Evolutionary conservation across 2,329 filamentous ascomycete species (phyloP), one percentile per base, ranked within the genome.

Genomic region (Exophiala dermatitidis): DNA sequence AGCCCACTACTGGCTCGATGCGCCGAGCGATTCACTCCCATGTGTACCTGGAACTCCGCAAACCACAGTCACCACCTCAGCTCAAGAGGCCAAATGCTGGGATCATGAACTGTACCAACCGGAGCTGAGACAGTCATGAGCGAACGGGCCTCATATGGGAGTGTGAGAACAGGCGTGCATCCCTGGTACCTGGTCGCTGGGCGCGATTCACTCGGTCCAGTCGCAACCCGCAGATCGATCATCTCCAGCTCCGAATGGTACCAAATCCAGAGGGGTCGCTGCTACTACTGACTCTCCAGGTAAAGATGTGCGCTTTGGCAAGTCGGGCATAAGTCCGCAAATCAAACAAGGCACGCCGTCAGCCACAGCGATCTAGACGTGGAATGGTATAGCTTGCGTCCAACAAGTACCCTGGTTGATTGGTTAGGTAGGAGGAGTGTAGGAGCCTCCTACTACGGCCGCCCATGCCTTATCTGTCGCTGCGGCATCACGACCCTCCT

Each of bases 1-100:
- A 59, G 54, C 32, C 12, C 52, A 19, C 19, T 41, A 47, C 49
- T 53, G 51, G 48, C 51, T 51, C 40, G 44, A 46, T 26, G 38
- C 38, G n/a, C 38, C 40, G 29, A 31, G 32, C 50, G 46, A 48
- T 7, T 26, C 4, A 3, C 28, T 5, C 10, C 5, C 3, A 10
- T 28, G 12, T 5, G 12, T 41, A 12, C 5, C 12, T 5, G 28
- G 5, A 26, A 12, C 4, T 12, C 38, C 12, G 10, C 6, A n/a
- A 38, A n/a, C 12, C 4, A 38, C 10, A 38, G 4, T n/a, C 7
- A 34, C 46, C 49, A 48, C 45, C 29, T 32, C 45, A 19, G 37
- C 37, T 48, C 32, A 26, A 7, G 30, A 33, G 10, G 19, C 12
- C 41, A 9, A 33, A 28, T 42, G 38, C 38, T 9, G 38, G 38